Evolutionary conservation across 192 early-diverging fungal species (phyloP), one percentile per base, ranked within the genome.

Genomic region (Umbelopsis isabellina): DNA sequence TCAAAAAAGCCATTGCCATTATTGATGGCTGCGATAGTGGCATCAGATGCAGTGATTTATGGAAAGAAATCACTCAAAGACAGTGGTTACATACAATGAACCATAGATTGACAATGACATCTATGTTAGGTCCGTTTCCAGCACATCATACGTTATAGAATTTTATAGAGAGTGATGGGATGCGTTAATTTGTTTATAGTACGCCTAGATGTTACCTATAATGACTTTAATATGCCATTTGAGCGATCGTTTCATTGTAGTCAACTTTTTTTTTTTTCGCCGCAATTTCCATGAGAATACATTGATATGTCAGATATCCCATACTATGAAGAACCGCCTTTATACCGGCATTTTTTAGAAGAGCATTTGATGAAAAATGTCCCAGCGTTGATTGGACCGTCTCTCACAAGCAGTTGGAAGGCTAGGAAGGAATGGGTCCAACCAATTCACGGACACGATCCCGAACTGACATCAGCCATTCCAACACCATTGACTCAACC

Each of bases 391-490:
- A 77, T 88, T 55, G 87, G 85, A 0, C 80, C 87, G 9, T 41
- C 67, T 0, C 55, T 83, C 30, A 85, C 82, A 16, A 65, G 45
- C 67, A 11, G 71, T 48, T 91, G 90, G 90, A 50, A 70, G 9
- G 84, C 86, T 8, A 79, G 86, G 10, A 70, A 75, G n/a, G 78
- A 86, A 61, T 91, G 90, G 90, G 83, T 88, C 1, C 48, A 48
- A 11, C 16, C 71, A 15, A 52, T 6, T 2, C 41, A 58, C 7
- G 68, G 70, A 45, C 33, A 16, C 21, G 73, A 74, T 13, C 49
- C 75, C 71, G 35, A 52, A 15, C 37, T 46, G 27, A 16, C 7
- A 25, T 16, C 15, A 37, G 55, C 16, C 27, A 35, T 0, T 13
- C 55, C 30, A 22, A 23, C 69, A 58, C 55, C 61, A 18, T 22